phyloP scores from a whole-genome alignment of 2,329 filamentous ascomycete genomes.

The Aspergillus sp. region DNA sequence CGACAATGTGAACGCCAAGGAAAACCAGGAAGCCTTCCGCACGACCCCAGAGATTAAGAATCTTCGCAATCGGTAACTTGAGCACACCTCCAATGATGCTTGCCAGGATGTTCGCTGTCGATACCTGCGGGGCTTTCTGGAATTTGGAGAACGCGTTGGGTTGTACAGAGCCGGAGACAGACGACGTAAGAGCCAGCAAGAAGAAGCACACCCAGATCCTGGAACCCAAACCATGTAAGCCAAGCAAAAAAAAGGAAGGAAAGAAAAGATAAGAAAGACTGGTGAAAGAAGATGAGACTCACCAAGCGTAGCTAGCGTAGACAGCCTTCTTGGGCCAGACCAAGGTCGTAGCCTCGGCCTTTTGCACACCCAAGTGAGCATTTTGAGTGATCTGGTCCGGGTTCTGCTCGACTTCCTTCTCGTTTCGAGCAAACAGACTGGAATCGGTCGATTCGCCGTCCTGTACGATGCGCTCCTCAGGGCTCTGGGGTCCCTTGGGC shows the following conservation, averaged over 20 bases:
- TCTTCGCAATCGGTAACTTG: constrained; percentile 62
- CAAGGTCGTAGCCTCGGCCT: constrained; percentile 47
- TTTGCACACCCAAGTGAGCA: constrained; percentile 45
- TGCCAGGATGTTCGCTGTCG: constrained; percentile 55
- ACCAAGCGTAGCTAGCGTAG: constrained; percentile 35
- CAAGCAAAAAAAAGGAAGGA: not conserved
- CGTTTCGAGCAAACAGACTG: constrained; percentile 29
- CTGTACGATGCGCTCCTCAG: constrained; percentile 6
- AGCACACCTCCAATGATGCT: constrained; percentile 58
- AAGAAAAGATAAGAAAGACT: too few relatives aligned
- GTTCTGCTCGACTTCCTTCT: constrained; percentile 27
- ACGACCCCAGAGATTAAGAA: constrained; percentile 64
- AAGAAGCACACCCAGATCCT: constrained; percentile 51
- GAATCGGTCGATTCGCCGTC: constrained; percentile 19
- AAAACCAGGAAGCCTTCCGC: constrained; percentile 58
- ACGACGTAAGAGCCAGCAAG: constrained; percentile 39
- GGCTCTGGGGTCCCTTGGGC: not conserved
- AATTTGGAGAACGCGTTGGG: constrained; percentile 56
- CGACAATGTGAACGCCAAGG: constrained; percentile 47
- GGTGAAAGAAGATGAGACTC: constrained; percentile 1
- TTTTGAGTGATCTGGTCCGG: constrained; percentile 26
- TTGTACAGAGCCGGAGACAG: constrained; percentile 46
- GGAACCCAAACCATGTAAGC: not conserved
- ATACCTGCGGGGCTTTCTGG: constrained; percentile 50
- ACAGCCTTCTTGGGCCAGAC: constrained; percentile 45